Base-by-base conservation (phyloP, 1,284 basidiomycete species). In the Puccinia novopanici region DNA sequence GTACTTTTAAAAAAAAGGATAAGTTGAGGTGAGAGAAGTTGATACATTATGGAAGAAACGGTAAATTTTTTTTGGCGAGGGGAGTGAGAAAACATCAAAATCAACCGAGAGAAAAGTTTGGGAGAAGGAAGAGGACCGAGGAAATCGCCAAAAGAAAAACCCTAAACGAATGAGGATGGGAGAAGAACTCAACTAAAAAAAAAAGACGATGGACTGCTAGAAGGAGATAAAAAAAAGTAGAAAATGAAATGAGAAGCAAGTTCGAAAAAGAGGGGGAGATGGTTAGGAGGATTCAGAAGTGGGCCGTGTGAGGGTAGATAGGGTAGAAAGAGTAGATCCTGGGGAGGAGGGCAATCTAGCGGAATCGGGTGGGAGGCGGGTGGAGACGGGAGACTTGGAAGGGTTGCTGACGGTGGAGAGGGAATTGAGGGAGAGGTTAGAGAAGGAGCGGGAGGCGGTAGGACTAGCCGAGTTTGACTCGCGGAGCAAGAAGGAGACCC, bases 401-500 rank as follows among this genome's bases (percentile, higher is more conserved):
- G 70, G 37, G 8, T 50, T 30, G 24, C 24, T 74, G 34, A 50
- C n/a, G 3, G 71, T 52, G 10, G 57, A 45, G 9, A 42, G 48
- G 2, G 48, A 48, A n/a, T 24, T 52, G 27, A 61, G 37, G n/a
- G 71, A 67, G 37, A 74, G 59, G 27, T 59, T 65, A 42, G 59
- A 59, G 42, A 63, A 42, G 54, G 70, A 50, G 15, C 59, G 40
- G 45, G 22, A 63, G 3, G 70, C 30, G 40, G 78, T 73, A 0
- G 67, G 70, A 63, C 42, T 72, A 24, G 61, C 24, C 10, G 78
- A 67, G 40, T 74, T 80, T 37, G 78, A 57, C 57, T 80, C 78
- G n/a, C 78, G 55, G 30, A 80, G 52, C 73, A 80, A 48, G 54
- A 80, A 80, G 10, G 78, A 80, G 24, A 80, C 78, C 78, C 78